phyloP scores from a whole-genome alignment of 352 stramenopile species.

The Phytophthora megakarya region DNA sequence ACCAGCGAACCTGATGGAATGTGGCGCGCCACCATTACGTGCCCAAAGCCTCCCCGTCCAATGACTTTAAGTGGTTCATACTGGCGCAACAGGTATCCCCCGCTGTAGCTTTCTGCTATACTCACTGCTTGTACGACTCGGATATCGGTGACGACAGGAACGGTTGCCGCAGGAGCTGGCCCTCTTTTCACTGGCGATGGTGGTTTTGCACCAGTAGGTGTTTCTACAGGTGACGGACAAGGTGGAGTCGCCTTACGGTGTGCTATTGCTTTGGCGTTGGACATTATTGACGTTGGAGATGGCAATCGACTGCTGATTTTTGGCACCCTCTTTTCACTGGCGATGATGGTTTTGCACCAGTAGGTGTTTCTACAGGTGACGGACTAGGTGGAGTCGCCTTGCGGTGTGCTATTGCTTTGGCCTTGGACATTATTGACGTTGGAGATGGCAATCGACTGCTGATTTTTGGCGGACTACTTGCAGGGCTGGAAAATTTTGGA shows the following conservation, averaged over 20 bases:
- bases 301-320: slow-evolving; percentile 23
- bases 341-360: no score
- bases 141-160: slow-evolving; percentile 45
- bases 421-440: slow-evolving; percentile 32
- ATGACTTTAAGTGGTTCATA: slow-evolving; percentile 85
- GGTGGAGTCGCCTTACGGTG: slow-evolving; percentile 13
- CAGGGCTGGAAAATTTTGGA: slow-evolving; percentile 11
- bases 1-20: slow-evolving; percentile 59
- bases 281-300: slow-evolving; percentile 31
- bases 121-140: slow-evolving; percentile 71
- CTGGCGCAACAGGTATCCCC: slow-evolving; percentile 72
- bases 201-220: slow-evolving; percentile 17
- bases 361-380: no score
- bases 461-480: slow-evolving; percentile 19
- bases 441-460: slow-evolving; percentile 24
- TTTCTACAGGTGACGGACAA: neutral
- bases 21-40: slow-evolving; percentile 81
- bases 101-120: slow-evolving; percentile 82
- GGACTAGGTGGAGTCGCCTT: slow-evolving; percentile 9
- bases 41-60: slow-evolving; percentile 84
- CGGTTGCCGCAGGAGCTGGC: slow-evolving; percentile 21
- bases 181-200: slow-evolving; percentile 26
- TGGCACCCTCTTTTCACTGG: no score
- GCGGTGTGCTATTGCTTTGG: slow-evolving; percentile 28
- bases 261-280: slow-evolving; percentile 32